phyloP scores from a whole-genome alignment of 805 yeast species.

The Monosporozyma siamensis region DNA sequence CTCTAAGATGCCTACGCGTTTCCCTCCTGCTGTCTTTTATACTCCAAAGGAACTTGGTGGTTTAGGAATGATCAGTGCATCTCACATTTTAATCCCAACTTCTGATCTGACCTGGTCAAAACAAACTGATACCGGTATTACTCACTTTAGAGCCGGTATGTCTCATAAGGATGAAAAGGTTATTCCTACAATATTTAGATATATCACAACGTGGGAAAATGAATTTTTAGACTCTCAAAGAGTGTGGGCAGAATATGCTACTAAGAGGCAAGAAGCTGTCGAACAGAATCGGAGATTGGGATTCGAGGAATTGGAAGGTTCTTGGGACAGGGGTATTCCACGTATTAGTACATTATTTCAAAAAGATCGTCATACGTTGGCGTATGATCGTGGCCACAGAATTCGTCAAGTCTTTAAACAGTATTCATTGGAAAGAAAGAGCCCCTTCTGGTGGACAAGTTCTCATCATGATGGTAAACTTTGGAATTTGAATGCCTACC shows the following conservation, averaged over 20 bases:
- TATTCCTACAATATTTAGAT: constrained; percentile 90
- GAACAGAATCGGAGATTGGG: constrained; percentile 79
- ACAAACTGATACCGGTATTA: constrained; percentile 90
- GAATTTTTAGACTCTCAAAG: constrained; percentile 90
- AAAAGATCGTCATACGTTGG: constrained; percentile 87
- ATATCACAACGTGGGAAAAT: constrained; percentile 92
- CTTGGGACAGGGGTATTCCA: constrained; percentile 97
- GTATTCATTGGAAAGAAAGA: constrained; percentile 58
- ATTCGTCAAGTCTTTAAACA: constrained; percentile 70
- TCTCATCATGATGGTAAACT: constrained; percentile 89
- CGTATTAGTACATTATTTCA: constrained; percentile 92
- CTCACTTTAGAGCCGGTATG: constrained; percentile 93
- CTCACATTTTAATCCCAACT: constrained; percentile 90
- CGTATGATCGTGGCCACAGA: constrained; percentile 91
- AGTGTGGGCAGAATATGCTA: constrained; percentile 96
- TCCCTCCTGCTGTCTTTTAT: constrained; percentile 97
- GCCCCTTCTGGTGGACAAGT: constrained; percentile 96
- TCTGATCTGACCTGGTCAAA: constrained; percentile 85
- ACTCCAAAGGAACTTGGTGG: constrained; percentile 98
- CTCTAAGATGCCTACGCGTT: constrained; percentile 96
- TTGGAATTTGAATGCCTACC: constrained; percentile 87
- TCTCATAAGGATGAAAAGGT: constrained; percentile 65
- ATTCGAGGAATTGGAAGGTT: constrained; percentile 86
- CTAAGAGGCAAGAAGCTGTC: constrained; percentile 77
- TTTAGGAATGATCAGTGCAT: constrained; percentile 93